Conservation (phyloP, 768 basidiomycete species). For the Kwoniella dendrophila region DNA sequence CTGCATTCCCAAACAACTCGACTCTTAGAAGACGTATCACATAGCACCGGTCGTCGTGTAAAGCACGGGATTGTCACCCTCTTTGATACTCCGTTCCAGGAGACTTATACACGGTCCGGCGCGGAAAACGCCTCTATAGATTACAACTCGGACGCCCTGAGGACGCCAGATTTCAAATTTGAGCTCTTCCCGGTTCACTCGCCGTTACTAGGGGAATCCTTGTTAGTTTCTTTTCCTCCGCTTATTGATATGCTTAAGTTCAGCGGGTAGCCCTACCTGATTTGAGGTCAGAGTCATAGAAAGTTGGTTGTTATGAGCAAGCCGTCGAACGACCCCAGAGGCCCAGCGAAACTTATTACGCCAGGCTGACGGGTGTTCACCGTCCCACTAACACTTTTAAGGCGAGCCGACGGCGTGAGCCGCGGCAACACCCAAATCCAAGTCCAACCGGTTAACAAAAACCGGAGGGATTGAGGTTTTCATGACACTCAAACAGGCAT, state of each 20-base stretch:
- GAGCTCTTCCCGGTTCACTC: constrained; percentile 82
- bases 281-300: constrained; percentile 65
- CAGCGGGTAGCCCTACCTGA: constrained; percentile 81
- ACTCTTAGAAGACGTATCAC: constrained; percentile 76
- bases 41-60: constrained; percentile 66
- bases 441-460: constrained; percentile 23
- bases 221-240: constrained; percentile 89
- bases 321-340: constrained; percentile 16
- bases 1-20: constrained; percentile 85
- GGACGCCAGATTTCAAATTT: constrained; percentile 77
- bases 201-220: constrained; percentile 86
- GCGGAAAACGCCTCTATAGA: constrained; percentile 75
- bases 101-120: constrained; percentile 74
- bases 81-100: constrained; percentile 74
- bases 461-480: constrained; percentile 44
- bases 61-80: constrained; percentile 60
- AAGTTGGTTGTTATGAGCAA: constrained; percentile 44
- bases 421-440: constrained; percentile 48
- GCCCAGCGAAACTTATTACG: constrained; percentile 61
- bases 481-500: constrained; percentile 68
- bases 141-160: constrained; percentile 70
- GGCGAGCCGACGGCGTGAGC: constrained; percentile 50
- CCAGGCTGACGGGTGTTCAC: constrained; percentile 37
- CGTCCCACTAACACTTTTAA: constrained; percentile 61
- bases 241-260: constrained; percentile 89